These are phyloP conservation scores for Suhomyces taliae DNA, from an alignment of 1,139 yeast genomes.

Conservation along the genomic window DNA sequence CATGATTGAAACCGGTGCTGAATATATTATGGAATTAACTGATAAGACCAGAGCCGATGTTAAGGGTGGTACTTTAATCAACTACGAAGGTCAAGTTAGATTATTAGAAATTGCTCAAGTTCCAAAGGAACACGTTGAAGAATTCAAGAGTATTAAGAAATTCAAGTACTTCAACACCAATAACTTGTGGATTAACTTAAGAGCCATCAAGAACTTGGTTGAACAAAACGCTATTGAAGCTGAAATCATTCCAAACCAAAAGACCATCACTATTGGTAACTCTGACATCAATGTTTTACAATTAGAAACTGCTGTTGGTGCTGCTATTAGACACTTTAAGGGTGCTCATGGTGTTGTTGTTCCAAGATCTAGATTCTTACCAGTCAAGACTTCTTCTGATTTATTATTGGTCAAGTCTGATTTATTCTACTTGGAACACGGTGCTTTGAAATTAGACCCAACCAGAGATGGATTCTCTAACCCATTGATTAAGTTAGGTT, in stretches of 20 bases:
- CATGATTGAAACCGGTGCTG: conserved; percentile 88
- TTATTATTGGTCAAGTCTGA: conserved; percentile 94
- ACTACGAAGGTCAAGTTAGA: conserved; percentile 93
- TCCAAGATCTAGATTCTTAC: conserved; percentile 96
- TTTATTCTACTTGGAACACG: conserved; percentile 86
- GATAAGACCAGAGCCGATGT: conserved; percentile 99
- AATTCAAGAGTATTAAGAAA: conserved; percentile 95
- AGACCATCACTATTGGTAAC: conserved; percentile 75
- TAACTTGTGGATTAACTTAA: conserved; percentile 94
- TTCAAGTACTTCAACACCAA: conserved; percentile 98
- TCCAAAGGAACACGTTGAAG: conserved; percentile 98
- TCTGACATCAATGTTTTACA: conserved; percentile 84
- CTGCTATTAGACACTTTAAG: conserved; percentile 93
- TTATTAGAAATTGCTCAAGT: conserved; percentile 97
- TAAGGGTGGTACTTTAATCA: conserved; percentile 97
- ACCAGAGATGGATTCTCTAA: conserved; percentile 84
- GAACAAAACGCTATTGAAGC: conserved; percentile 80
- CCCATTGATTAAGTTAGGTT: conserved; percentile 93
- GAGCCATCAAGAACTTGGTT: conserved; percentile 89
- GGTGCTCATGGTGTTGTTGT: conserved; percentile 98
- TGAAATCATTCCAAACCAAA: conserved; percentile 94
- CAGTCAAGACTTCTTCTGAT: conserved; percentile 97
- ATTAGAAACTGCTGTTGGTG: conserved; percentile 98
- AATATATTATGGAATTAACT: conserved; percentile 96
- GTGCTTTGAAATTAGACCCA: conserved; percentile 82